A percentile compares a stretch with the other conserved stretches of the same genome.
Conservation (phyloP, 2,329 filamentous ascomycete genomes). For the Epichloe sibirici region DNA sequence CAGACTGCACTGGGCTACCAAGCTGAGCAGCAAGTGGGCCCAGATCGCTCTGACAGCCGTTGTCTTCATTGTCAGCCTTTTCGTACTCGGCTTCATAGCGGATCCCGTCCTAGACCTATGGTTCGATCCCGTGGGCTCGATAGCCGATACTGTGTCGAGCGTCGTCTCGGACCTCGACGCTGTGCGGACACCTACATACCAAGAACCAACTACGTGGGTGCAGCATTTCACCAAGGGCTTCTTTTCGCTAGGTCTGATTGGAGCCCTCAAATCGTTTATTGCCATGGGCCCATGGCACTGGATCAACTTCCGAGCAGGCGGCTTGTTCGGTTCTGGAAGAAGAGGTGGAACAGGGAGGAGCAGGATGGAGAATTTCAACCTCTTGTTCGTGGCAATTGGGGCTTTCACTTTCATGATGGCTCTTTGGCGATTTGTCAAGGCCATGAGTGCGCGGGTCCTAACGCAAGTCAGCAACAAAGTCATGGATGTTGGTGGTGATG, state of each 20-base stretch:
- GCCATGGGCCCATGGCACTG: slow-evolving; percentile 64
- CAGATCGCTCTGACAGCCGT: slow-evolving; percentile 59
- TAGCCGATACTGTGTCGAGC: slow-evolving; percentile 38
- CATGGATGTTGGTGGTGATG: slow-evolving; percentile 60
- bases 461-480: slow-evolving; percentile 69
- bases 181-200: slow-evolving; percentile 25
- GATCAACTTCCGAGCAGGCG: slow-evolving; percentile 58
- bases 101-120: slow-evolving; percentile 88
- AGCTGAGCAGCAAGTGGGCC: slow-evolving; percentile 52
- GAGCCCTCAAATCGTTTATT: slow-evolving; percentile 70
- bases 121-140: slow-evolving; percentile 60
- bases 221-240: slow-evolving; percentile 84
- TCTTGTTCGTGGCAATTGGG: slow-evolving; percentile 68
- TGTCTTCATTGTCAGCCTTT: slow-evolving; percentile 62
- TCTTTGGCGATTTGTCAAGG: slow-evolving; percentile 71
- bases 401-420: slow-evolving; percentile 71
- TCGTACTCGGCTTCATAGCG: slow-evolving; percentile 78
- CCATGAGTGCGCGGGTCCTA: slow-evolving; percentile 59
- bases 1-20: slow-evolving; percentile 62
- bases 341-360: slow-evolving; percentile 59
- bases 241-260: slow-evolving; percentile 77
- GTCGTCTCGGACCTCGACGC: slow-evolving; percentile 30
- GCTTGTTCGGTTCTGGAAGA: slow-evolving; percentile 38
- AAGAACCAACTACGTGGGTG: slow-evolving; percentile 51
- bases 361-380: slow-evolving; percentile 65